Conservation (phyloP, 192 early-diverging fungal species). For the Spinellus fusiger region DNA sequence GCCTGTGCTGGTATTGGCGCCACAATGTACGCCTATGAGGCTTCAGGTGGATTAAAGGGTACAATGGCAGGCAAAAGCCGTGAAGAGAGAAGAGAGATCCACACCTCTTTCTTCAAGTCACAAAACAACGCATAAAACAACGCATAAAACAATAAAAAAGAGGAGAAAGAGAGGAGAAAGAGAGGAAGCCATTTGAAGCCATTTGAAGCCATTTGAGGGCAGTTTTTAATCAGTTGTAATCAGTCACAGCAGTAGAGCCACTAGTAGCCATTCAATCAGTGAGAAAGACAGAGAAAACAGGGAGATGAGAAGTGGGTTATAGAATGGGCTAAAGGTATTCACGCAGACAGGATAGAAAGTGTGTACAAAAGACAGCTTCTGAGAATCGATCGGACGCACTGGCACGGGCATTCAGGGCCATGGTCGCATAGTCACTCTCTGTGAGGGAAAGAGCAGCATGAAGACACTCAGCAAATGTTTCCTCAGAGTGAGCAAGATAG, state of each 20-base stretch:
- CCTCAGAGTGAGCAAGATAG: conserved; percentile 51
- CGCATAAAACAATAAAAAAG: too few species aligned
- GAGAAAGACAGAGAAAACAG: background rate
- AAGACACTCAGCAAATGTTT: conserved; percentile 65
- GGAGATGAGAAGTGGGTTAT: background rate
- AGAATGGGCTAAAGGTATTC: conserved; percentile 12
- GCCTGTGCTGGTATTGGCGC: conserved; percentile 59
- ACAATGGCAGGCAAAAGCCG: conserved; percentile 32
- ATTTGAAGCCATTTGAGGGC: too few species aligned
- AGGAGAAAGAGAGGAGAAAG: background rate
- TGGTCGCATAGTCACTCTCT: conserved; percentile 30
- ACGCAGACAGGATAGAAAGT: conserved; percentile 21
- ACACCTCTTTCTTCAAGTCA: conserved; percentile 38
- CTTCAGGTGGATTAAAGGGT: conserved; percentile 53
- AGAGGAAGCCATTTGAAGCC: background rate
- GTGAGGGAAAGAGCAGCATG: conserved; percentile 37
- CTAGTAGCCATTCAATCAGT: too few species aligned
- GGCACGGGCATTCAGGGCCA: conserved; percentile 57
- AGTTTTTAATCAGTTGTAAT: too few species aligned
- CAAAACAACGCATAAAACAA: background rate
- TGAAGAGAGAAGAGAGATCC: conserved; percentile 37
- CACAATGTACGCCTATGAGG: conserved; percentile 63
- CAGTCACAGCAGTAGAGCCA: too few species aligned
- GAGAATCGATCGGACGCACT: conserved; percentile 67
- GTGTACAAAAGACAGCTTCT: conserved; percentile 47